Percentiles rank a stretch among this genome's conserved stretches.
Conservation (phyloP, 106 monocot genomes). For the Dactylorhiza incarnata region DNA sequence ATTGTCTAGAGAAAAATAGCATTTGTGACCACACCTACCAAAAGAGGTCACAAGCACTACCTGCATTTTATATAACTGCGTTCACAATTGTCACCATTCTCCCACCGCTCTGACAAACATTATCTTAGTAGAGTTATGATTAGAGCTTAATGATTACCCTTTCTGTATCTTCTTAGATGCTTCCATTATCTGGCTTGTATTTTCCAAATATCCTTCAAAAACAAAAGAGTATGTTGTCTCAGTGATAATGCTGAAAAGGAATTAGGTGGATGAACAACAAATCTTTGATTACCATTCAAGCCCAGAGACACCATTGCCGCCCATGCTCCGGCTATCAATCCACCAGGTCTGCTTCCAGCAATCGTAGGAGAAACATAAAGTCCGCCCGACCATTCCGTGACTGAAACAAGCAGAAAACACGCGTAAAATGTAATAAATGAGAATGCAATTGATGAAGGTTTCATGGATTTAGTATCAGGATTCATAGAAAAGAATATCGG, state of each 20-base stretch:
- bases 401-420: constrained; percentile 26
- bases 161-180: constrained; percentile 72
- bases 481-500: not conserved
- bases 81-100: too few species aligned
- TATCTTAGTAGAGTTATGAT: too few species aligned
- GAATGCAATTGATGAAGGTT: not conserved
- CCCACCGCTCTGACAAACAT: not conserved
- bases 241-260: not conserved
- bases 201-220: constrained; percentile 80
- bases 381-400: constrained; percentile 98
- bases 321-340: constrained; percentile 96
- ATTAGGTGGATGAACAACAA: not conserved
- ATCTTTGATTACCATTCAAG: constrained; percentile 42
- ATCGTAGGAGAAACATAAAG: constrained; percentile 94
- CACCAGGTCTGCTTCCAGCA: constrained; percentile 96
- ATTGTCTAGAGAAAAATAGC: too few species aligned
- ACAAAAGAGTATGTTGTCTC: constrained; percentile 9
- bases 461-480: not conserved
- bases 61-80: not conserved
- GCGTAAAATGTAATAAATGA: not conserved
- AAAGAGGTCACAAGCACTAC: too few species aligned
- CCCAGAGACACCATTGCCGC: constrained; percentile 96
- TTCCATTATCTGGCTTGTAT: constrained; percentile 85
- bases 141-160: constrained; percentile 39
- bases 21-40: too few species aligned